Evolutionary conservation across 805 yeast genomes (phyloP).

Genomic region (Maudiozyma serrabonitensis): DNA sequence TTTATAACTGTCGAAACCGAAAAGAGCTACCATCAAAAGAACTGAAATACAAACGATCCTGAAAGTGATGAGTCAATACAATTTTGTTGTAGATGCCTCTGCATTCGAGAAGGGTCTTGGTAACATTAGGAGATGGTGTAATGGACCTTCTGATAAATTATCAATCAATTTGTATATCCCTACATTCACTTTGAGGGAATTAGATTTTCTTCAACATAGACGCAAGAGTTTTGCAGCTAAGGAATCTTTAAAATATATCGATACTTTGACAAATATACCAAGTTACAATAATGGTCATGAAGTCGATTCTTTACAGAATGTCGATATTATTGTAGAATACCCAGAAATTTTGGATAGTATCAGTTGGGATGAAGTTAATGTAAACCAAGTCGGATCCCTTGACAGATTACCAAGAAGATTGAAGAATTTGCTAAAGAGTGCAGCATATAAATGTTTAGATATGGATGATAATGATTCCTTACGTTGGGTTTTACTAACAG

Average conservation of each 20-base stretch:
- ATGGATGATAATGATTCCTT: slow-evolving; percentile 29
- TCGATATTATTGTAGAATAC: slow-evolving; percentile 37
- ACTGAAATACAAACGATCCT: background rate
- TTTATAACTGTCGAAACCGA: too few species aligned
- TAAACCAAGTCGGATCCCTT: slow-evolving; percentile 6
- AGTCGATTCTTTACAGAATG: slow-evolving; percentile 5
- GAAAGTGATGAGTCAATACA: slow-evolving; percentile 8
- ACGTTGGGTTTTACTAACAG: slow-evolving; percentile 56
- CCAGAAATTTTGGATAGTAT: slow-evolving; percentile 31
- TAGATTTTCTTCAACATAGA: slow-evolving; percentile 47
- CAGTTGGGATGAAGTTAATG: slow-evolving; percentile 18
- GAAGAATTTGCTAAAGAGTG: slow-evolving; percentile 46
- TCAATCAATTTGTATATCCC: slow-evolving; percentile 41
- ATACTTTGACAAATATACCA: slow-evolving; percentile 23
- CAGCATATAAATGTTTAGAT: slow-evolving; percentile 43
- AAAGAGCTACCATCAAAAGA: background rate
- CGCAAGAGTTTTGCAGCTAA: slow-evolving; percentile 55
- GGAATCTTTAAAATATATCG: slow-evolving; percentile 55
- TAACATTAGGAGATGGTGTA: slow-evolving; percentile 53
- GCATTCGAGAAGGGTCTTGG: slow-evolving; percentile 63
- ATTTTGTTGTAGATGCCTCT: slow-evolving; percentile 56
- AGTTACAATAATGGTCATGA: background rate
- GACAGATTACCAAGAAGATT: slow-evolving; percentile 41
- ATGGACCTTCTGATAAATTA: slow-evolving; percentile 12
- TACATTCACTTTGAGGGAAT: slow-evolving; percentile 43